Evolutionary conservation across 768 basidiomycete genomes (phyloP).

Genomic region (Hortiboletus campestris): DNA sequence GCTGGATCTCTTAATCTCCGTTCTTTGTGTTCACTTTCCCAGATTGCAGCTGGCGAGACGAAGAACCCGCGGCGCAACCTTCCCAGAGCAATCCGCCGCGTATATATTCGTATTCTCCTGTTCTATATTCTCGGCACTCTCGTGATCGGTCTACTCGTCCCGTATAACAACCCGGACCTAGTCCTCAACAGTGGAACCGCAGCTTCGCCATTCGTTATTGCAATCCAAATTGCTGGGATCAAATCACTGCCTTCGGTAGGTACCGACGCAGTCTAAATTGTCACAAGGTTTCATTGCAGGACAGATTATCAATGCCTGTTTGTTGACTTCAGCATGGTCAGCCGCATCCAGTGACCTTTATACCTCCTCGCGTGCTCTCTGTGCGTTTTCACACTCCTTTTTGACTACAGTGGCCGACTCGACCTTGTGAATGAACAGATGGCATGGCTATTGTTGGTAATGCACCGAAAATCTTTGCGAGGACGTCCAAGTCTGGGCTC

Average conservation of each 20-base stretch:
- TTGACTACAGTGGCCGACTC: not conserved
- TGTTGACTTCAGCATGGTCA: constrained; percentile 90
- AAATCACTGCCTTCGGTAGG: constrained; percentile 73
- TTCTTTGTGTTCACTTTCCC: constrained; percentile 6
- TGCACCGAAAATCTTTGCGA: constrained; percentile 77
- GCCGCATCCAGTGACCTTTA: constrained; percentile 88
- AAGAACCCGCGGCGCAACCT: constrained; percentile 79
- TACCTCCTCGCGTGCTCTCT: constrained; percentile 84
- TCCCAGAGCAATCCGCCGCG: constrained; percentile 55
- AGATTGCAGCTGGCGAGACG: constrained; percentile 89
- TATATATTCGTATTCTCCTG: constrained; percentile 76
- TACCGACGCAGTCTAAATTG: constrained; percentile 14
- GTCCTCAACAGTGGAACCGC: constrained; percentile 53
- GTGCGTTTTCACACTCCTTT: constrained; percentile 41
- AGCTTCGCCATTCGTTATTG: constrained; percentile 89
- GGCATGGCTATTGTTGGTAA: constrained; percentile 78
- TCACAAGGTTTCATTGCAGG: not conserved
- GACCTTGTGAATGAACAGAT: constrained; percentile 41
- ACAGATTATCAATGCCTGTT: constrained; percentile 76
- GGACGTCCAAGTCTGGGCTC: constrained; percentile 67
- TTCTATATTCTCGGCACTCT: constrained; percentile 71
- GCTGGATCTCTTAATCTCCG: constrained; percentile 20
- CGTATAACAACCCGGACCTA: constrained; percentile 61
- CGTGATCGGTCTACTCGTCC: constrained; percentile 82
- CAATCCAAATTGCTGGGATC: constrained; percentile 84